phyloP scores from a whole-genome alignment of 164 flowering plant genomes.

The Aristolochia fimbriata region DNA sequence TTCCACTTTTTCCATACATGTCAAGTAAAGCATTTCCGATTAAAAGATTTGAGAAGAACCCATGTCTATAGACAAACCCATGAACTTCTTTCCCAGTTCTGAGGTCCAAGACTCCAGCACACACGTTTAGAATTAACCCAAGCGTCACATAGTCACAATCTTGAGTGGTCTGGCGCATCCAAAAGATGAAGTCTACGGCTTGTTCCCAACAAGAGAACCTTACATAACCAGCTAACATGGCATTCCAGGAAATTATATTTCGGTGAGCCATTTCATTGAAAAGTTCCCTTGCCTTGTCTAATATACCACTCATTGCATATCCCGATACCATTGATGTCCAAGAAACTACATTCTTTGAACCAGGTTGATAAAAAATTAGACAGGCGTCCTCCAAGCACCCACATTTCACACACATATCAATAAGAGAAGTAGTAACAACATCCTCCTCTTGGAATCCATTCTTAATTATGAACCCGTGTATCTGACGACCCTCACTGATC shows the following conservation, averaged over 20 bases:
- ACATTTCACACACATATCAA: constrained; percentile 50
- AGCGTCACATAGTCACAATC: constrained; percentile 34
- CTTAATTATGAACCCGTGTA: constrained; percentile 41
- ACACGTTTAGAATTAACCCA: constrained; percentile 30
- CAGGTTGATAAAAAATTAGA: constrained; percentile 25
- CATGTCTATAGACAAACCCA: constrained; percentile 44
- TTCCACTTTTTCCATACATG: constrained; percentile 64
- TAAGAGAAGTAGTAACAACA: constrained; percentile 34
- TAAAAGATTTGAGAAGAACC: constrained; percentile 12
- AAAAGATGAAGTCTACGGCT: constrained; percentile 33
- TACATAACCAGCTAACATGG: constrained; percentile 51
- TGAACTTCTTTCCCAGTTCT: constrained; percentile 51
- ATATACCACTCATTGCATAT: constrained; percentile 34
- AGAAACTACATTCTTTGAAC: constrained; percentile 26
- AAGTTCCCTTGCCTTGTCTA: constrained; percentile 36
- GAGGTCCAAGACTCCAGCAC: constrained; percentile 38
- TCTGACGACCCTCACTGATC: constrained; percentile 34
- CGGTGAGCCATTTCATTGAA: constrained; percentile 57
- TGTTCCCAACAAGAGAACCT: constrained; percentile 34
- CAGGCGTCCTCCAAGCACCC: constrained; percentile 28
- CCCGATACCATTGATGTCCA: constrained; percentile 47
- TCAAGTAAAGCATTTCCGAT: constrained; percentile 48
- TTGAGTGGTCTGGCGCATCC: constrained; percentile 18
- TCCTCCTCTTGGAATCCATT: constrained; percentile 24
- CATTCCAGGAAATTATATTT: constrained; percentile 61